Evolutionary conservation across 2,329 filamentous ascomycete species (phyloP).

Genomic region (Fusarium fracticaudum): DNA sequence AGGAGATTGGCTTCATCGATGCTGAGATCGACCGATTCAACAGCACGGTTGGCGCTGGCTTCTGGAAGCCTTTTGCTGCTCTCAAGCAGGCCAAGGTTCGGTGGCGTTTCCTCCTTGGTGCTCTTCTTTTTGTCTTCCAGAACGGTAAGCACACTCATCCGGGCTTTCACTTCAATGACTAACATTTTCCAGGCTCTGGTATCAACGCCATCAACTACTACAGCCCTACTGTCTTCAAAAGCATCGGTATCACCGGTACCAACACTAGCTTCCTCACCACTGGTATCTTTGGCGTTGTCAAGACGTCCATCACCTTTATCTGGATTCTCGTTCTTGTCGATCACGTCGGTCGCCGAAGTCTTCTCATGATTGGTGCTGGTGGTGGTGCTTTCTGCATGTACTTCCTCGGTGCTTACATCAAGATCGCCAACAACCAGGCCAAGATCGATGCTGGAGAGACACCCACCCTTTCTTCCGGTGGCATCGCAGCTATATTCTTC

Average conservation of each 20-base stretch:
- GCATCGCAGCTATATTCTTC: constrained; percentile 73
- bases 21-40: constrained; percentile 73
- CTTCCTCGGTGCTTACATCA: constrained; percentile 61
- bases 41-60: constrained; percentile 71
- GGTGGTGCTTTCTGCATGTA: constrained; percentile 75
- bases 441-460: constrained; percentile 45
- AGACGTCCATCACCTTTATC: constrained; percentile 73
- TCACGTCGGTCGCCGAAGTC: constrained; percentile 60
- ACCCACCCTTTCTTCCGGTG: constrained; percentile 53
- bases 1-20: constrained; percentile 78
- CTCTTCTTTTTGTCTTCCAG: constrained; percentile 81
- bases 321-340: constrained; percentile 78
- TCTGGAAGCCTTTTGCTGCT: constrained; percentile 77
- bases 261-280: constrained; percentile 66
- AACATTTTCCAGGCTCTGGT: constrained; percentile 54
- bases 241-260: constrained; percentile 57
- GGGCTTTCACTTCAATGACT: not conserved
- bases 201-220: constrained; percentile 87
- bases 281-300: constrained; percentile 81
- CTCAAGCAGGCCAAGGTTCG: constrained; percentile 66
- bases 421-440: constrained; percentile 58
- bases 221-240: constrained; percentile 56
- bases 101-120: constrained; percentile 78
- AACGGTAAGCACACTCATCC: constrained; percentile 61
- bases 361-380: constrained; percentile 70